Percentiles rank a stretch among this genome's conserved stretches.
phyloP scores from a whole-genome alignment of 2,329 filamentous ascomycete species.

The Xylariomycetidae sp. region DNA sequence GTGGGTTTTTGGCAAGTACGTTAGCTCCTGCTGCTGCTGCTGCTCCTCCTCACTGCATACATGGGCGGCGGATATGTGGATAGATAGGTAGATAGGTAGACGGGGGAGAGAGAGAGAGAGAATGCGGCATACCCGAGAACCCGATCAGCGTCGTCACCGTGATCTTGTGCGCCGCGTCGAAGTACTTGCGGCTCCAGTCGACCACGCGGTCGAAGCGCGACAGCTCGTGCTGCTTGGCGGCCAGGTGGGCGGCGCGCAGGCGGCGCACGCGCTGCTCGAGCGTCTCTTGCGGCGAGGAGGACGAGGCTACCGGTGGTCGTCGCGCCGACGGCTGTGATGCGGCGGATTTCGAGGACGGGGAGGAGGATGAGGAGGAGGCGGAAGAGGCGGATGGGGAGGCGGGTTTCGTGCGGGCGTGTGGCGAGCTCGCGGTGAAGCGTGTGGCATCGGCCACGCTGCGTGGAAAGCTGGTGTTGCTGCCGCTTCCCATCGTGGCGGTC shows the following conservation, averaged over 20 bases:
- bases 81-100: background rate
- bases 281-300: conserved; percentile 45
- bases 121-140: conserved; percentile 44
- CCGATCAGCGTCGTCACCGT: conserved; percentile 49
- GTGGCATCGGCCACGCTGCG: conserved; percentile 75
- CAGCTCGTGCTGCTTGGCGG: conserved; percentile 54
- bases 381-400: conserved; percentile 22
- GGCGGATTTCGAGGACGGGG: conserved; percentile 8
- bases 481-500: conserved; percentile 6
- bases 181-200: conserved; percentile 40
- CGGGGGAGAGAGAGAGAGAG: background rate
- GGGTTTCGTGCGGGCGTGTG: conserved; percentile 63
- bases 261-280: conserved; percentile 64
- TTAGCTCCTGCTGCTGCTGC: background rate
- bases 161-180: conserved; percentile 51
- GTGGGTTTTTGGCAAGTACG: background rate
- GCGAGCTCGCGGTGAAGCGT: conserved; percentile 65
- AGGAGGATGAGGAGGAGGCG: conserved; percentile 7
- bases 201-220: conserved; percentile 47
- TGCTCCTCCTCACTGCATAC: background rate
- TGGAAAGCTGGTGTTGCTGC: conserved; percentile 34
- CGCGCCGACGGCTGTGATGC: conserved; percentile 2
- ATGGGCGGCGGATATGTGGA: background rate
- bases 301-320: background rate
- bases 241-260: conserved; percentile 60